Base-by-base conservation (phyloP, 2,329 filamentous ascomycete species). In the Xylariales sp. region DNA sequence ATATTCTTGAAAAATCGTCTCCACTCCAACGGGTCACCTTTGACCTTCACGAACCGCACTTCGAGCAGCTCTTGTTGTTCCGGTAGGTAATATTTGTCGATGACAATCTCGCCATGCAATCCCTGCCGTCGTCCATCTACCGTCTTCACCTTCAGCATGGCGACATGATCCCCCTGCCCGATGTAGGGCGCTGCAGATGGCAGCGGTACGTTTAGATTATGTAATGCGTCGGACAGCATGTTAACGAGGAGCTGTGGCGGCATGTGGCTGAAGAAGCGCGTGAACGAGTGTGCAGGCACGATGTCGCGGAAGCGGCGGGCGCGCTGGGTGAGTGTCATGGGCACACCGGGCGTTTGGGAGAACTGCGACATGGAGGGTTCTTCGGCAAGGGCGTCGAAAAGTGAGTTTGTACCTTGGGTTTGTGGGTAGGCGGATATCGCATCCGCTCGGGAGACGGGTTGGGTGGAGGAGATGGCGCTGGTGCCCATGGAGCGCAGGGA, bases 1-100 rank as follows among this genome's bases (percentile, higher is more conserved):
- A 96, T 78, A 63, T 88, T 90, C 68, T 98, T 98, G 73, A 98
- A 98, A 60, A 98, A 88, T 24, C 93, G 74, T 46, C 93, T 79
- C 93, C 94, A 98, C 68, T 97, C 91, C 37, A 98, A 67, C 4
- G 93, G 93, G 68, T 98, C 93, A 5, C 93, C 93, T 68, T 95
- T 96, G 40, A 87, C 76, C 68, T 98, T 98, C 51, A 94, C 78
- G 59, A 98, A 97, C 38, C 88, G 77, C 20, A 96, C 86, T 61
- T 96, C 90, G 18, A 90, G 74, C 22, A 91, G 64, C 46, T 86
- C 83, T 50, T 65, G 66, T 8, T 68, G 68, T 40, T 73, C 70
- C 2, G 68, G 76, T 49, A 84, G 73, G 31, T 64, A 60, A 57
- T 78, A 78, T 63, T 69, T 77, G 57, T 91, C 84, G 5, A 93